Evolutionary conservation across 257 asterid species (phyloP), one percentile per base, ranked within the genome.

Genomic region (Galeopsis tetrahit): DNA sequence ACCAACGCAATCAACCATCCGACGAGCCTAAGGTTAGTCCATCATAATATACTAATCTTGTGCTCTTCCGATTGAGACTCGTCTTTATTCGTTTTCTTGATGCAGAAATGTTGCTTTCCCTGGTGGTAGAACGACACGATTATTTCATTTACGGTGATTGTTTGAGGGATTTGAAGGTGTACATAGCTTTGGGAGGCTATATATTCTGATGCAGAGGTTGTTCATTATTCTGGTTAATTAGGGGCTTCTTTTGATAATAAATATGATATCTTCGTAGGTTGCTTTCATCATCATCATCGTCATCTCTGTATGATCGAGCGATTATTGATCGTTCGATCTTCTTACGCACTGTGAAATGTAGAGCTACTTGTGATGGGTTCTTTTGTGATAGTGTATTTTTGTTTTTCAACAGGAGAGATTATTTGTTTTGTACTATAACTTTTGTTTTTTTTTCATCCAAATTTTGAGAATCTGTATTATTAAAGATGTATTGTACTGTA

Each of bases 21-120:
- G 44, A 76, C 35, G 9, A 73, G 48, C 80, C 70, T 39, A 76
- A 82, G 82, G 86, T 79, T 53, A 36, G 80, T 69, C 36, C 7
- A n/a, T 32, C 55, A n/a, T n/a, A 9, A 11, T 3, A 32, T 38
- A 34, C 42, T 46, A 31, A 15, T 14, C 57, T 59, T 17, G 13
- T 39, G 31, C 4, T 42, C 48, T 48, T 53, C 28, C 11, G n/a
- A 61, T 69, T 36, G n/a, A 6, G 5, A 63, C 36, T 32, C 14
- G 7, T 1, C 9, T 46, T 36, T 48, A 9, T 32, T 55, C 8
- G 1, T 31, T 36, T 33, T 49, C 44, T 55, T 4, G 31, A 2
- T 40, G 87, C 82, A 82, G 90, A 72, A 78, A 72, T 73, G 90
- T 10, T 87, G 92, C 81, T 77, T 66, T 33, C 79, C 78, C 1